Percentiles rank a stretch among this genome's conserved stretches.
Evolutionary conservation across 169 alveolate genomes (phyloP).

Genomic region (Plasmodium berghei): DNA sequence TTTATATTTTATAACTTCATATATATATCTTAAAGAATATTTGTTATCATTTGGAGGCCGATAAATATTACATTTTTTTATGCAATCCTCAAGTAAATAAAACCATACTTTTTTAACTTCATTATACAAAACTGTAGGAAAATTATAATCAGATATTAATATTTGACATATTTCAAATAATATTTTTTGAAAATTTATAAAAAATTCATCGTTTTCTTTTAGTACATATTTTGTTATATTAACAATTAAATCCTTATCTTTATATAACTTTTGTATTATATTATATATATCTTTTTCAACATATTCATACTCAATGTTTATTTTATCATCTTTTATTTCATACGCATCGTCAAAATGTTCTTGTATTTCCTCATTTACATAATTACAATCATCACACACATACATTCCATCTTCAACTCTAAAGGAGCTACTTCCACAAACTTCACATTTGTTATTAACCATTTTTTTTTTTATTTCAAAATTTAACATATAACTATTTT

Average conservation of each 20-base stretch:
- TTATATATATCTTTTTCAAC: constrained; percentile 44
- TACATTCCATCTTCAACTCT: constrained; percentile 35
- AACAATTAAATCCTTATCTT: constrained; percentile 17
- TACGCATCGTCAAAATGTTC: constrained; percentile 40
- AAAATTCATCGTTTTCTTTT: constrained; percentile 71
- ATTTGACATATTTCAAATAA: constrained; percentile 17
- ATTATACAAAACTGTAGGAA: constrained; percentile 27
- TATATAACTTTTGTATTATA: constrained; percentile 43
- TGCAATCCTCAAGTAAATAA: constrained; percentile 25
- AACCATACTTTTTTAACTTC: constrained; percentile 63
- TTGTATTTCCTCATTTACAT: constrained; percentile 25
- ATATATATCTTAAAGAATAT: constrained; percentile 23
- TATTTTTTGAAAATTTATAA: constrained; percentile 35
- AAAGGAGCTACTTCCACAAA: constrained; percentile 25
- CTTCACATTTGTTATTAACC: constrained; percentile 24
- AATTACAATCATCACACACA: constrained; percentile 61
- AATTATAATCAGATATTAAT: constrained; percentile 10
- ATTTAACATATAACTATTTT: too few species aligned
- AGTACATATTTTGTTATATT: constrained; percentile 43
- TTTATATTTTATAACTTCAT: constrained; percentile 33
- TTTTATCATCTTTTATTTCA: background rate
- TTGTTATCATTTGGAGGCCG: constrained; percentile 11
- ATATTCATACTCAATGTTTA: background rate
- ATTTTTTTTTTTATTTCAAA: background rate
- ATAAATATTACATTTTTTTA: constrained; percentile 28